Evolutionary conservation across 768 basidiomycete genomes (phyloP), one percentile per base, ranked within the genome.

Genomic region (Mrakia gelida): DNA sequence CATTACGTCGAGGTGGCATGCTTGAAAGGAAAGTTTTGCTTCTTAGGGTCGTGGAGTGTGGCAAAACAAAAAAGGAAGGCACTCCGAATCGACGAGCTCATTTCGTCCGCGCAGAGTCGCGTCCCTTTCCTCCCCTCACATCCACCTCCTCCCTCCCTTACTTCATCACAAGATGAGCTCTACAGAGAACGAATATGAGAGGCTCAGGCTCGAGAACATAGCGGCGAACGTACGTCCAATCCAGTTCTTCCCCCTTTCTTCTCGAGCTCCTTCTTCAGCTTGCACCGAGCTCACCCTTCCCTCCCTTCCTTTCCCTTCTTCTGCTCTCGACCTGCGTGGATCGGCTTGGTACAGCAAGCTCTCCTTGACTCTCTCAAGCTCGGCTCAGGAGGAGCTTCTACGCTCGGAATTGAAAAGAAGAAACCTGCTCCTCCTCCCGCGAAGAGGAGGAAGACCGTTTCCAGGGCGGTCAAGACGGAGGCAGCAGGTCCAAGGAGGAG

Each of bases 1-100:
- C 83, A 3, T 73, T 79, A 68, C 81, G 61, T 34, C 77, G 71
- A 13, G 77, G 77, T 3, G 77, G 77, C 77, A 78, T 78, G 2
- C 3, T 63, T 38, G 34, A 3, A 10, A 73, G 30, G 3, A 43
- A 34, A 41, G 23, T n/a, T 11, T 30, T 67, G 32, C 2, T 38
- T 38, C 38, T 38, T 8, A 23, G 23, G 5, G 54, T 52, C 28
- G 70, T 54, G 52, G 52, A 34, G 71, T 28, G 70, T 52, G 45
- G 49, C 21, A 7, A 38, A 32, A 30, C n/a, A 54, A 38, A 3
- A 41, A 52, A 8, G 54, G 28, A 54, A 16, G 56, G 23, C n/a
- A 16, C 7, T n/a, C 34, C 16, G 56, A 61, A 56, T 9, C 18
- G 49, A 30, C 28, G 34, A 70, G 67, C 67, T 70, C 34, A 67